Conservation (phyloP, 2,329 filamentous ascomycete genomes). For the Nemania diffusa region DNA sequence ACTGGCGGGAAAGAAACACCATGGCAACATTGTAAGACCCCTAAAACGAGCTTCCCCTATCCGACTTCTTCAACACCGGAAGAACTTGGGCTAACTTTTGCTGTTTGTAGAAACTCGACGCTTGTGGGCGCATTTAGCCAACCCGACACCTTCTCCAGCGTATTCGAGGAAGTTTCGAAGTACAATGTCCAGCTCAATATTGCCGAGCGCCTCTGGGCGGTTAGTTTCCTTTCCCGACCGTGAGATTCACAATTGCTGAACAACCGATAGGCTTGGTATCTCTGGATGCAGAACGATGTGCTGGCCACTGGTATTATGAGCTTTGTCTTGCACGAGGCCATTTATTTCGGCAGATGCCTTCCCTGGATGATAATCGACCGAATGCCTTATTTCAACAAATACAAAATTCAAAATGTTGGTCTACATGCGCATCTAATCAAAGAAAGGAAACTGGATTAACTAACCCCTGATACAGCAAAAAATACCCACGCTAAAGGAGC, state of each 20-base stretch:
- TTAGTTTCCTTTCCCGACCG: slow-evolving; percentile 55
- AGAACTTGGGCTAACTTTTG: slow-evolving; percentile 23
- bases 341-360: slow-evolving; percentile 92
- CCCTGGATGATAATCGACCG: slow-evolving; percentile 94
- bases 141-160: slow-evolving; percentile 63
- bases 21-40: slow-evolving; percentile 48
- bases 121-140: slow-evolving; percentile 58
- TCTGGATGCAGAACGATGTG: slow-evolving; percentile 97
- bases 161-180: slow-evolving; percentile 72
- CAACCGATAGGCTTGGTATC: slow-evolving; percentile 78
- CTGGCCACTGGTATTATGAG: slow-evolving; percentile 98
- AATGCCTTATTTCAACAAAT: slow-evolving; percentile 88
- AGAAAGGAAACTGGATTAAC: slow-evolving; percentile 19
- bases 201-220: slow-evolving; percentile 88
- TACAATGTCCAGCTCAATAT: slow-evolving; percentile 89
- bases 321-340: slow-evolving; percentile 90
- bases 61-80: neutral
- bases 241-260: slow-evolving; percentile 46
- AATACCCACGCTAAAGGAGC: slow-evolving; percentile 90
- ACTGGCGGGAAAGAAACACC: slow-evolving; percentile 26
- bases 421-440: neutral
- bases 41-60: neutral
- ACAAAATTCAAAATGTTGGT: slow-evolving; percentile 90
- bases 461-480: slow-evolving; percentile 65
- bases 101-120: slow-evolving; percentile 61